These are phyloP conservation scores for Lactifluus echinatus DNA, from an alignment of 768 basidiomycete genomes.

Conservation along the genomic window DNA sequence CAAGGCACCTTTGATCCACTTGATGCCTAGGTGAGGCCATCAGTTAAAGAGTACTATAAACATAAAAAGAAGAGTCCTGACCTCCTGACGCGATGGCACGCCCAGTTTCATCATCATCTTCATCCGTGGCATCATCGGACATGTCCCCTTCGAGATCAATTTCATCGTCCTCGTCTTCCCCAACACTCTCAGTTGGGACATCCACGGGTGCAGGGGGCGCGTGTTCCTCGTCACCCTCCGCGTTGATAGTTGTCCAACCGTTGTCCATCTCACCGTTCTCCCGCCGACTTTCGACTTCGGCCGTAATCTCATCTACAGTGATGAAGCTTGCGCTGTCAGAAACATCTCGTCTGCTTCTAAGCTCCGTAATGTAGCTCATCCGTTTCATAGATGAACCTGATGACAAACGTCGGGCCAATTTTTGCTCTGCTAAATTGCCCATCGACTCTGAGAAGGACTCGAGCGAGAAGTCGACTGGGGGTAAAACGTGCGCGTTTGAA, in stretches of 20 bases:
- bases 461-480: constrained; percentile 68
- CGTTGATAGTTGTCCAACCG: constrained; percentile 69
- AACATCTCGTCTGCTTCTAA: constrained; percentile 72
- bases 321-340: constrained; percentile 87
- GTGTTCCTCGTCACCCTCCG: constrained; percentile 36
- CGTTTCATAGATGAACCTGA: constrained; percentile 45
- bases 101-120: constrained; percentile 37
- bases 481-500: constrained; percentile 51
- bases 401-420: constrained; percentile 31
- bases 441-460: constrained; percentile 78
- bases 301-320: constrained; percentile 97
- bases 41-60: not conserved
- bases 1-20: constrained; percentile 95
- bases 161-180: constrained; percentile 37
- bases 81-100: constrained; percentile 48
- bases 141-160: constrained; percentile 35
- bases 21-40: constrained; percentile 42
- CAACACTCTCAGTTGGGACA: constrained; percentile 35
- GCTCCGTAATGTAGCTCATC: constrained; percentile 73
- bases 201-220: constrained; percentile 24
- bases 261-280: constrained; percentile 44
- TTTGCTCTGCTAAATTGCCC: constrained; percentile 39
- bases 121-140: constrained; percentile 36
- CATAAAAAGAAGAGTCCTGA: constrained; percentile 28
- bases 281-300: constrained; percentile 76